Evolutionary conservation across 1,139 yeast genomes (phyloP).

Genomic region (Hemisphaericaspora subhashii): DNA sequence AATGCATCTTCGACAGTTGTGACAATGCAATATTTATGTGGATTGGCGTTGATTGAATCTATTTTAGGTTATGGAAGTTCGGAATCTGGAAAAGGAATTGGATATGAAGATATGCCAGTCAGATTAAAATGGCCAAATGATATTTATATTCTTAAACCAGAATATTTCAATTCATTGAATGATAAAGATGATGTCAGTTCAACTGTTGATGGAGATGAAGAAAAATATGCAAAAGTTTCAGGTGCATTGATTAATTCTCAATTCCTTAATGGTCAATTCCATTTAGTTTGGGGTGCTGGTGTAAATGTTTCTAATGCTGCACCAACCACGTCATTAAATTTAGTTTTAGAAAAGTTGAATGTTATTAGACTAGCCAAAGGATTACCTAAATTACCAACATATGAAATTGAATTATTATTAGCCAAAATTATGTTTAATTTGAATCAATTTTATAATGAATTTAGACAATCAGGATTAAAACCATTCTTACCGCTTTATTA

Average conservation of each 20-base stretch:
- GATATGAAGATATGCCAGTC: conserved; percentile 74
- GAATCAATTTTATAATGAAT: conserved; percentile 59
- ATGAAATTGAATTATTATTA: conserved; percentile 59
- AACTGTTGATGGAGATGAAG: conserved; percentile 42
- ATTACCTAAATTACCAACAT: conserved; percentile 45
- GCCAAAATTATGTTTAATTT: conserved; percentile 71
- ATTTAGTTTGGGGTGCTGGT: conserved; percentile 82
- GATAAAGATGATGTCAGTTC: conserved; percentile 33
- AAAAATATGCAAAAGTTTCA: conserved; percentile 70
- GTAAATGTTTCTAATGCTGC: conserved; percentile 82
- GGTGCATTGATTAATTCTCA: conserved; percentile 87
- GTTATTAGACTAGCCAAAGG: conserved; percentile 43
- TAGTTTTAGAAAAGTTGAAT: conserved; percentile 63
- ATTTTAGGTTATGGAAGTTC: conserved; percentile 58
- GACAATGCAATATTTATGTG: conserved; percentile 81
- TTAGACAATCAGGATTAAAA: conserved; percentile 62
- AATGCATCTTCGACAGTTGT: conserved; percentile 48
- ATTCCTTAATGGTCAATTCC: conserved; percentile 55
- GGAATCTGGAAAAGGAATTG: conserved; percentile 43
- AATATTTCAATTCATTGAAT: conserved; percentile 33
- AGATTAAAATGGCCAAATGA: conserved; percentile 98
- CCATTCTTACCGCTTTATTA: conserved; percentile 77
- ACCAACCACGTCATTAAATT: conserved; percentile 86
- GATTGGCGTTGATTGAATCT: conserved; percentile 82
- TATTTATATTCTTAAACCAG: conserved; percentile 72